Evolutionary conservation across 2,329 filamentous ascomycete genomes (phyloP), one percentile per base, ranked within the genome.

Genomic region (Emergomyces africanus): DNA sequence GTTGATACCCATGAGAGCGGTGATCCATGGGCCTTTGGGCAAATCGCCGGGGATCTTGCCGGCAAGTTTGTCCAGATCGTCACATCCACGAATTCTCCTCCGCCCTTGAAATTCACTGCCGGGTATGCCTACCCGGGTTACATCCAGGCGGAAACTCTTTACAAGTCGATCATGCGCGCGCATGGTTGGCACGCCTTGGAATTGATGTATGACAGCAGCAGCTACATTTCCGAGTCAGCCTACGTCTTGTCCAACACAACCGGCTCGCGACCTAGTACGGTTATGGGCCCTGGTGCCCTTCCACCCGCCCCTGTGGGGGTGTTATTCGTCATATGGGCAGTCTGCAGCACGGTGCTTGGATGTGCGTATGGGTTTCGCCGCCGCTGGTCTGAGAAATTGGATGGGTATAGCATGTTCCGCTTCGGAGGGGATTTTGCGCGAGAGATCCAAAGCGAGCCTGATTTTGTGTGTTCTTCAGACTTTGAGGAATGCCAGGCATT

Each of bases 371-470:
- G 54, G 9, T 46, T 56, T 23, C 54, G 54, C n/a, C 39, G 54
- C 20, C 54, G 54, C 8, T 56, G 54, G 54, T 56, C 54, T 23
- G 54, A 56, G 23, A 41, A 12, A 35, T n/a, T 56, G 18, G 61
- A 61, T 56, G 59, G 60, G 28, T 63, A 51, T 50, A 57, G 51
- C 54, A 61, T 63, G 61, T 61, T 61, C 49, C 39, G 57, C 5
- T 61, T 63, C 20, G 61, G 60, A 15, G 55, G 33, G 15, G 59
- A 62, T 54, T 39, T 35, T 57, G 44, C 56, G 42, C 42, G 23
- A 6, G 30, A 57, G 56, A 41, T 57, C 23, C 28, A 30, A 28
- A 20, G 28, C 25, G 23, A 56, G 23, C 54, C 54, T 3, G 37
- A 42, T n/a, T 56, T 42, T 44, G 23, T 23, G 37, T 30, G 39